Evolutionary conservation across 2,329 filamentous ascomycete genomes (phyloP).

Genomic region (Paracoccidioides brasiliensis): DNA sequence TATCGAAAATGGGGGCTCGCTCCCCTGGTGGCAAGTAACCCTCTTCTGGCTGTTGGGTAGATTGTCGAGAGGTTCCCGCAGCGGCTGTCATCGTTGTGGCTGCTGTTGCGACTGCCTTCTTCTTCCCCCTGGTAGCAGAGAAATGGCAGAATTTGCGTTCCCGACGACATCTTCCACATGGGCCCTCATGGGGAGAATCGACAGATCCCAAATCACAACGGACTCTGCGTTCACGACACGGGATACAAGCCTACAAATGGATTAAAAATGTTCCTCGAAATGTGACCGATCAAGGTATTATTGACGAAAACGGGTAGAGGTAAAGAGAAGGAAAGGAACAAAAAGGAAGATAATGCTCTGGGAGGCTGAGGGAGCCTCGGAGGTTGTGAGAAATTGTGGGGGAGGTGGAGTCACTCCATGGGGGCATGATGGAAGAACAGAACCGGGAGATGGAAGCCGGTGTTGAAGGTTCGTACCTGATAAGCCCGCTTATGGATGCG

Average conservation of each 20-base stretch:
- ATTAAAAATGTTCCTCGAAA: conserved; percentile 1
- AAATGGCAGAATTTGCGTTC: conserved; percentile 14
- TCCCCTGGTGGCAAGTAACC: background rate
- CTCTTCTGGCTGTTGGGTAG: background rate
- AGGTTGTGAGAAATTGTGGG: too few species aligned
- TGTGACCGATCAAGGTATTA: background rate
- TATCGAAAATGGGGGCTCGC: background rate
- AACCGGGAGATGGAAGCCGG: background rate
- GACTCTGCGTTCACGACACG: conserved; percentile 14
- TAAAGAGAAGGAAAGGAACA: background rate
- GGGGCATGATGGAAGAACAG: too few species aligned
- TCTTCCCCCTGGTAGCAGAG: conserved; percentile 13
- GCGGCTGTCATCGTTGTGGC: background rate
- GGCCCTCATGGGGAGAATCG: conserved; percentile 12
- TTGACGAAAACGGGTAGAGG: background rate
- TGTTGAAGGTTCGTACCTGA: conserved; percentile 9
- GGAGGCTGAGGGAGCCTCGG: too few species aligned
- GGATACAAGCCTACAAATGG: conserved; percentile 11
- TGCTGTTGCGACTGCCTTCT: conserved; percentile 4
- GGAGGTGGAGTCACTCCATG: too few species aligned
- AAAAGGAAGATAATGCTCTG: too few species aligned
- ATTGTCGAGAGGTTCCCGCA: background rate
- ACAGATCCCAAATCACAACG: conserved; percentile 14
- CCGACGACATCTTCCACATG: conserved; percentile 12
- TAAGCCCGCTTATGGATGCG: conserved; percentile 14